Percentiles rank a stretch among this genome's conserved stretches.
Conservation (phyloP, 805 yeast genomes). For the Sugiyamaella chiloensis region DNA sequence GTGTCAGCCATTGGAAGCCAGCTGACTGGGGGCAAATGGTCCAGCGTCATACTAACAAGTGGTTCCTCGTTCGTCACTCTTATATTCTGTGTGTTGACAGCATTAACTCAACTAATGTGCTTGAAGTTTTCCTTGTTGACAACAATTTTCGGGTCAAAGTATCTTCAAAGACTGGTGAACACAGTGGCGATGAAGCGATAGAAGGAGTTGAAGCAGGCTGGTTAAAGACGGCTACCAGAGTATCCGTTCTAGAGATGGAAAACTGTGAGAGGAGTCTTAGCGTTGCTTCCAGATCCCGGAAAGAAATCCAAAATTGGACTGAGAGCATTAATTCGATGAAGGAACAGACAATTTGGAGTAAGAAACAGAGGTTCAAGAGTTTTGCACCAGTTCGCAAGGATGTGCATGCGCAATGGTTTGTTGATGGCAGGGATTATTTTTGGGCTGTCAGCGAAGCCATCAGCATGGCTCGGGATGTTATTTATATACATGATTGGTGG, state of each 20-base stretch:
- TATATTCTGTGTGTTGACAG: conserved; percentile 84
- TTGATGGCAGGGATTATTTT: conserved; percentile 92
- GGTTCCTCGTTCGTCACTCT: conserved; percentile 85
- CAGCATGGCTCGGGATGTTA: conserved; percentile 88
- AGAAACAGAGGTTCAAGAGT: conserved; percentile 72
- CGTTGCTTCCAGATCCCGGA: conserved; percentile 65
- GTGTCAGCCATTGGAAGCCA: conserved; percentile 82
- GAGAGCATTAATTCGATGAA: conserved; percentile 69
- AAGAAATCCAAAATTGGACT: conserved; percentile 81
- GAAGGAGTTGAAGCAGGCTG: conserved; percentile 11
- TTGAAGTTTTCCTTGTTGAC: conserved; percentile 92
- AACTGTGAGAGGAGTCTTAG: conserved; percentile 43
- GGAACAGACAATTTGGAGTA: conserved; percentile 66
- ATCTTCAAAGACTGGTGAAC: conserved; percentile 28
- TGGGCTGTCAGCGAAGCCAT: conserved; percentile 95
- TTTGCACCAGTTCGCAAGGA: conserved; percentile 89
- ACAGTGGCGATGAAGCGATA: conserved; percentile 22
- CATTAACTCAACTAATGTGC: conserved; percentile 78
- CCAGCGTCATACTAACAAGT: conserved; percentile 82
- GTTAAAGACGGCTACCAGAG: conserved; percentile 7
- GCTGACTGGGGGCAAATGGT: conserved; percentile 84
- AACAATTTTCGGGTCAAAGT: conserved; percentile 52
- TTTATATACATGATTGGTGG: conserved; percentile 99
- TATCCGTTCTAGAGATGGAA: conserved; percentile 28
- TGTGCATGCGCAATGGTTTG: conserved; percentile 94